Evolutionary conservation across 164 flowering plant species (phyloP).

Genomic region (Vitis riparia): DNA sequence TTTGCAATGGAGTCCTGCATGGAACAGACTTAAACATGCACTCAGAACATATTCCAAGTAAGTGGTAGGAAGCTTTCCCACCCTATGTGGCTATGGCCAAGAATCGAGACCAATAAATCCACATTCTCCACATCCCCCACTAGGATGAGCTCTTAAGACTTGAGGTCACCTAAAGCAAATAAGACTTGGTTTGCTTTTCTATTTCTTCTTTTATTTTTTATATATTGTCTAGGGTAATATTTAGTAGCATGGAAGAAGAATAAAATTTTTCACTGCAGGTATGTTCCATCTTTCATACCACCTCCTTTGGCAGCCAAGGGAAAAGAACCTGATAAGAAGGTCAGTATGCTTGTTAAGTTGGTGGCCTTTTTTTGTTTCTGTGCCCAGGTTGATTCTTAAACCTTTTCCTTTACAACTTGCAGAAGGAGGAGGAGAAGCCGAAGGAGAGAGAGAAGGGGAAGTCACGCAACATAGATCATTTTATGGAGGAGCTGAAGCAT

Average conservation of each 20-base stretch:
- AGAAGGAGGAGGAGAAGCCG: conserved; percentile 84
- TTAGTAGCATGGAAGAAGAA: conserved; percentile 16
- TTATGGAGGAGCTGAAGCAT: conserved; percentile 96
- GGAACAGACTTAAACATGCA: no score
- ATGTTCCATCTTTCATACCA: conserved; percentile 96
- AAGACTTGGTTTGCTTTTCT: not conserved
- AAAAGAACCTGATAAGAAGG: conserved; percentile 84
- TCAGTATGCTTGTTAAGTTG: conserved; percentile 18
- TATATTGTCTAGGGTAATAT: not conserved
- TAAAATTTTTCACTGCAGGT: conserved; percentile 51
- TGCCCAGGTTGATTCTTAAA: conserved; percentile 1
- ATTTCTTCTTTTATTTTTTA: not conserved
- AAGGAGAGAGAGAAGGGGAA: conserved; percentile 92
- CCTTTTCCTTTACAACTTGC: conserved; percentile 16
- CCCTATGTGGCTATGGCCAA: no score
- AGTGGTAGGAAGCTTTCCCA: no score
- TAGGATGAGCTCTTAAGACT: no score
- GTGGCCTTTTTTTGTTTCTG: conserved; percentile 1
- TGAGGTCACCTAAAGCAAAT: no score
- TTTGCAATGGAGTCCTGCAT: no score
- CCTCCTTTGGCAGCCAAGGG: conserved; percentile 88
- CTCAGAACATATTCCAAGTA: no score
- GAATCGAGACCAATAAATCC: no score
- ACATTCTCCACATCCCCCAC: no score
- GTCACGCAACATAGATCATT: conserved; percentile 87